Evolutionary conservation across 2,329 filamentous ascomycete genomes (phyloP).

Genomic region (Nannizzia gypsea): DNA sequence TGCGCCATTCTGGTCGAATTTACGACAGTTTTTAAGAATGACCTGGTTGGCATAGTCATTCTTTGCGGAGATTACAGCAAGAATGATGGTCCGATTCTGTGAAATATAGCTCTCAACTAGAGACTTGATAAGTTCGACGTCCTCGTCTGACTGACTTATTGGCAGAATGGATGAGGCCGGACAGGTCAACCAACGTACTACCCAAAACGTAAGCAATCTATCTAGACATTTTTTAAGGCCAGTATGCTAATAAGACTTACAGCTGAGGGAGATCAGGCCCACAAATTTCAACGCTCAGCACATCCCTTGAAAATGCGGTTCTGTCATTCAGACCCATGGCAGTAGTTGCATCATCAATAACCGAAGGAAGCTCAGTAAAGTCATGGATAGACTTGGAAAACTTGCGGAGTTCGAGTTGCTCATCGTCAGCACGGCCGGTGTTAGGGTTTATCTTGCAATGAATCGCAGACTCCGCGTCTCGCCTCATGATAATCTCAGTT

Average conservation of each 20-base stretch:
- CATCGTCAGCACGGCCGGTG: slow-evolving; percentile 7
- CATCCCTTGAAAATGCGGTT: slow-evolving; percentile 9
- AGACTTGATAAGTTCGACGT: slow-evolving; percentile 13
- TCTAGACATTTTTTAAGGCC: not conserved
- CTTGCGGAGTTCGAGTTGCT: slow-evolving; percentile 13
- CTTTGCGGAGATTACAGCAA: slow-evolving; percentile 43
- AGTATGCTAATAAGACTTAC: not conserved
- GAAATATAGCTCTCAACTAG: slow-evolving; percentile 41
- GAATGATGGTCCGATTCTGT: slow-evolving; percentile 45
- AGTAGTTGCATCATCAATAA: slow-evolving; percentile 9
- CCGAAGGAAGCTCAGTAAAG: slow-evolving; percentile 4
- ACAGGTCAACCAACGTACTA: slow-evolving; percentile 10
- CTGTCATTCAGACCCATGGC: slow-evolving; percentile 9
- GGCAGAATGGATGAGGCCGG: slow-evolving; percentile 6
- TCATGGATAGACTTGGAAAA: slow-evolving; percentile 11
- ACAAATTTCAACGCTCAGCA: slow-evolving; percentile 11
- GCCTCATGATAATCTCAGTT: slow-evolving; percentile 20
- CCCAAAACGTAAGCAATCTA: not conserved
- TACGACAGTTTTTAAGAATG: slow-evolving; percentile 34
- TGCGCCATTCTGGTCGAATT: slow-evolving; percentile 18
- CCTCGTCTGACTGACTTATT: slow-evolving; percentile 12
- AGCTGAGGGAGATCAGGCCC: slow-evolving; percentile 10
- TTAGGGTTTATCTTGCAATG: slow-evolving; percentile 17
- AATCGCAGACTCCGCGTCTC: slow-evolving; percentile 2
- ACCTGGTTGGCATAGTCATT: slow-evolving; percentile 46